A percentile compares a stretch with the other conserved stretches of the same genome.
Conservation (phyloP, 306 rosid species). For the Crataegus laevigata region DNA sequence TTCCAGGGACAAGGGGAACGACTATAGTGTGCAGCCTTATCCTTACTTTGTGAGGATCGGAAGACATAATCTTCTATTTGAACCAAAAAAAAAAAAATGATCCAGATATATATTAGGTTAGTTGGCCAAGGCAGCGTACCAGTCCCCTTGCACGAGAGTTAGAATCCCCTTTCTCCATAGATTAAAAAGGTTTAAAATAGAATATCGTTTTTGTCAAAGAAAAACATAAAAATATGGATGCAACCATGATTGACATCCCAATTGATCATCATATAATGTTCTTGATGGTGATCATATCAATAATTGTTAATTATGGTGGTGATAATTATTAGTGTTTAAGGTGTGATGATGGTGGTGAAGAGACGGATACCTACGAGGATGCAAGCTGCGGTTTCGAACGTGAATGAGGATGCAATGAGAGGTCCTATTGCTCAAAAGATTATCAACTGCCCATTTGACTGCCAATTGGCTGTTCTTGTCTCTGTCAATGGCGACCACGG, state of each 20-base stretch:
- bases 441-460: conserved; percentile 80
- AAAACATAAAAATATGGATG: neutral
- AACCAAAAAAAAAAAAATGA: neutral
- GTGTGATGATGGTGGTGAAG: neutral
- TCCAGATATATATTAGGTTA: too few relatives aligned
- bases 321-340: neutral
- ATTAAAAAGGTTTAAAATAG: too few relatives aligned
- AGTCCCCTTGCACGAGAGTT: too few relatives aligned
- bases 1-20: too few relatives aligned
- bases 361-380: conserved; percentile 70
- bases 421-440: conserved; percentile 28
- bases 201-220: too few relatives aligned
- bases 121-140: too few relatives aligned
- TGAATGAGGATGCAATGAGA: conserved; percentile 53
- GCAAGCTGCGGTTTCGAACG: conserved; percentile 41
- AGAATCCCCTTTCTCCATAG: too few relatives aligned
- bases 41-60: too few relatives aligned
- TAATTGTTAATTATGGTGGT: neutral
- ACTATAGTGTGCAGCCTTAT: too few relatives aligned
- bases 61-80: neutral
- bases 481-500: conserved; percentile 49
- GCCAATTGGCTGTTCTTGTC: conserved; percentile 57
- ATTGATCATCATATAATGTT: neutral
- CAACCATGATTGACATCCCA: neutral
- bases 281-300: neutral